Conservation (phyloP, 2,329 filamentous ascomycete genomes). For the Trichothecium sympodiale region DNA sequence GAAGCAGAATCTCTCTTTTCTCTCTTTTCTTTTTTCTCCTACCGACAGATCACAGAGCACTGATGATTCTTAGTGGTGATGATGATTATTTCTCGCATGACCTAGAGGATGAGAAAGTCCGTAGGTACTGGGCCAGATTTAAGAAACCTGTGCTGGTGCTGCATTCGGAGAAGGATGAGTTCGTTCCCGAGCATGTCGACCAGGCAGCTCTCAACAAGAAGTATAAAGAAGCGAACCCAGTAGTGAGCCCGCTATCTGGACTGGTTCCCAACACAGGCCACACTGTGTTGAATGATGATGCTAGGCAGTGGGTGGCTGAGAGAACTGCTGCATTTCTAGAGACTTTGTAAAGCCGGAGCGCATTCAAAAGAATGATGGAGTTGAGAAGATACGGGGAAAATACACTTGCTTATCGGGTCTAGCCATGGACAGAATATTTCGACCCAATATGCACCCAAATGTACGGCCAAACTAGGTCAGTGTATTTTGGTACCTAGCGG, state of each 20-base stretch:
- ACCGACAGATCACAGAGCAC: neutral
- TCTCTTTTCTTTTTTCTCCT: neutral
- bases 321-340: constrained; percentile 35
- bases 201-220: constrained; percentile 43
- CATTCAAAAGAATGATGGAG: too few relatives aligned
- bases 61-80: constrained; percentile 39
- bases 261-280: constrained; percentile 43
- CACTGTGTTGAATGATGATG: constrained; percentile 31
- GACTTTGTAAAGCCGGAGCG: neutral
- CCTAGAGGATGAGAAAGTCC: constrained; percentile 44
- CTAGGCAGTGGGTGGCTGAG: constrained; percentile 37
- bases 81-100: constrained; percentile 88
- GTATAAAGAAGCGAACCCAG: constrained; percentile 38
- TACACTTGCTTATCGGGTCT: too few relatives aligned
- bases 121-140: constrained; percentile 54
- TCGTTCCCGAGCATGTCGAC: constrained; percentile 46
- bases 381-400: too few relatives aligned
- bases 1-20: constrained; percentile 8
- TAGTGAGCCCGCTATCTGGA: constrained; percentile 39
- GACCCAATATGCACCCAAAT: too few relatives aligned
- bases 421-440: too few relatives aligned
- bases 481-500: too few relatives aligned
- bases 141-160: constrained; percentile 51
- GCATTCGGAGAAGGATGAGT: constrained; percentile 56
- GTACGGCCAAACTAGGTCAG: too few relatives aligned